phyloP scores from a whole-genome alignment of 2,329 filamentous ascomycete species.

The Aphanoascus verrucosus region DNA sequence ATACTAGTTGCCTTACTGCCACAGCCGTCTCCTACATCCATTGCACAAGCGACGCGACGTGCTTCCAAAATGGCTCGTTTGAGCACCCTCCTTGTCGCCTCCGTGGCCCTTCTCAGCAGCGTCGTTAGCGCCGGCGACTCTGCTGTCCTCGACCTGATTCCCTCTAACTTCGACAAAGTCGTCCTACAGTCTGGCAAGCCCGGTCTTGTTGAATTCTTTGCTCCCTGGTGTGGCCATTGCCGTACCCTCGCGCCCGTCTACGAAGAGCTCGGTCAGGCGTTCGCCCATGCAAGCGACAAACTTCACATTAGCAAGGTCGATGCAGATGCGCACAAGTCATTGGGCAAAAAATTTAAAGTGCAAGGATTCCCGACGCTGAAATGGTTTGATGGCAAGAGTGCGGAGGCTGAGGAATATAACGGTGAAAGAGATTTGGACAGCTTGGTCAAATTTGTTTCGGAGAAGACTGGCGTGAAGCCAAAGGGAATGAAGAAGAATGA shows the following conservation, averaged over 20 bases:
- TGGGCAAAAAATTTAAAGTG: slow-evolving; percentile 78
- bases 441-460: slow-evolving; percentile 64
- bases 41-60: background rate
- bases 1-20: background rate
- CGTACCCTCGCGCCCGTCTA: slow-evolving; percentile 92
- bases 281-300: slow-evolving; percentile 61
- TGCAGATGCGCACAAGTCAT: slow-evolving; percentile 72
- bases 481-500: slow-evolving; percentile 53
- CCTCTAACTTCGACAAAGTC: slow-evolving; percentile 81
- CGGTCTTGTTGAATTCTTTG: slow-evolving; percentile 94
- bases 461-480: slow-evolving; percentile 76
- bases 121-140: slow-evolving; percentile 60
- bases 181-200: slow-evolving; percentile 89
- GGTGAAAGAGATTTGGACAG: slow-evolving; percentile 81
- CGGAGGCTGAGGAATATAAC: slow-evolving; percentile 73
- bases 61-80: slow-evolving; percentile 36
- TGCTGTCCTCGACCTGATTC: slow-evolving; percentile 79
- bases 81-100: slow-evolving; percentile 37
- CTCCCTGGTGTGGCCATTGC: slow-evolving; percentile 98
- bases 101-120: slow-evolving; percentile 39
- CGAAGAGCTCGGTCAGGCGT: slow-evolving; percentile 71
- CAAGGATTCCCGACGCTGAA: slow-evolving; percentile 96
- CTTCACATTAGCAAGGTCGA: slow-evolving; percentile 93
- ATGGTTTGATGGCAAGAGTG: slow-evolving; percentile 92
- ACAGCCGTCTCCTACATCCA: background rate